These are phyloP conservation scores for Dendryphion nanum DNA, from an alignment of 2,329 filamentous ascomycete species.

Conservation along the genomic window DNA sequence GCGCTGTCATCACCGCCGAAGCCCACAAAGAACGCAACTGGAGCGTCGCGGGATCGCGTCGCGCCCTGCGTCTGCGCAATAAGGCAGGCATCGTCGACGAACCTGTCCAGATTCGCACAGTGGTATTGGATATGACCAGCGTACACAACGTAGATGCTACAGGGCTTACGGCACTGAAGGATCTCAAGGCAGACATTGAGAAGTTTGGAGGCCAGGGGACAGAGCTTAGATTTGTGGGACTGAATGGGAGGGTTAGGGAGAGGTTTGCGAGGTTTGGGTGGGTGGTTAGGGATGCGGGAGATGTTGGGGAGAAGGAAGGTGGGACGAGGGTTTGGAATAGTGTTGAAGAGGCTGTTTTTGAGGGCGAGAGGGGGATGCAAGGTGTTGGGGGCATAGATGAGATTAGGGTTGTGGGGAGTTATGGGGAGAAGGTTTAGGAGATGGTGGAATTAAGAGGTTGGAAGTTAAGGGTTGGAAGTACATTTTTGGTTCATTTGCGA, in stretches of 20 bases:
- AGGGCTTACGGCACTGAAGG: slow-evolving; percentile 50
- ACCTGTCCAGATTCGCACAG: slow-evolving; percentile 44
- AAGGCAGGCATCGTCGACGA: slow-evolving; percentile 34
- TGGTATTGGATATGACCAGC: slow-evolving; percentile 54
- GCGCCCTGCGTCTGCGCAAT: slow-evolving; percentile 48
- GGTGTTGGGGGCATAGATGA: neutral
- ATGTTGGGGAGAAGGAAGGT: slow-evolving; percentile 1
- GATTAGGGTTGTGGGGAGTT: slow-evolving; percentile 6
- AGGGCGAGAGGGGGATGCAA: slow-evolving; percentile 4
- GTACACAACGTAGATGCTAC: slow-evolving; percentile 57
- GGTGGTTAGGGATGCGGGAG: slow-evolving; percentile 14
- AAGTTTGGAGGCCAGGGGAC: slow-evolving; percentile 50
- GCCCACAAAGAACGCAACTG: slow-evolving; percentile 47
- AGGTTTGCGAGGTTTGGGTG: slow-evolving; percentile 37
- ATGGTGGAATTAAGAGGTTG: too few species aligned
- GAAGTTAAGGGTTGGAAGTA: too few species aligned
- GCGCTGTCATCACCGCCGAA: slow-evolving; percentile 38
- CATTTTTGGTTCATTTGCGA: too few species aligned
- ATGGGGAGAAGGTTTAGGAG: slow-evolving; percentile 11
- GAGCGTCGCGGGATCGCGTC: slow-evolving; percentile 53
- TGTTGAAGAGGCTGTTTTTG: slow-evolving; percentile 15
- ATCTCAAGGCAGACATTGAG: slow-evolving; percentile 49
- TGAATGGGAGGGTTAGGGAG: slow-evolving; percentile 42
- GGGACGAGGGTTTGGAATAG: slow-evolving; percentile 7
- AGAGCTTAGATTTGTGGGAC: slow-evolving; percentile 50